These are phyloP conservation scores for Phytophthora chlamydospora DNA, from an alignment of 352 stramenopile genomes.

Conservation along the genomic window DNA sequence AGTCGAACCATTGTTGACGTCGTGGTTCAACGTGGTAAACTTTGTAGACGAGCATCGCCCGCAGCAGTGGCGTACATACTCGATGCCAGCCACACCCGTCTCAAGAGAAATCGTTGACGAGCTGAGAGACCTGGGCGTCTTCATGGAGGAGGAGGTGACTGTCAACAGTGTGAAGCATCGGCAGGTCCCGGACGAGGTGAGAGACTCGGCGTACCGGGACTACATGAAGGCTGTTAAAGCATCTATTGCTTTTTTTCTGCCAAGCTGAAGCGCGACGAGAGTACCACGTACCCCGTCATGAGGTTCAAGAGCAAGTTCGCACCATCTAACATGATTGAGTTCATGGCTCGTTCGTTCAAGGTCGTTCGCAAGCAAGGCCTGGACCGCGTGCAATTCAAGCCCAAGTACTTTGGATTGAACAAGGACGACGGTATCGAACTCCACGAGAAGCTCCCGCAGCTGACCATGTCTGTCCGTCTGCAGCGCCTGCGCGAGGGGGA, in stretches of 20 bases:
- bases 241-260: constrained; percentile 8
- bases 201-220: constrained; percentile 14
- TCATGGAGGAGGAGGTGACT: neutral
- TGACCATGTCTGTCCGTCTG: constrained; percentile 17
- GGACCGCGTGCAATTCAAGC: too few species aligned
- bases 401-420: constrained; percentile 16
- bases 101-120: neutral
- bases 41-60: neutral
- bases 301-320: constrained; percentile 31
- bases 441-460: constrained; percentile 4
- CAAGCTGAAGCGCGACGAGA: constrained; percentile 7
- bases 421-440: constrained; percentile 19
- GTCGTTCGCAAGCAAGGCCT: too few species aligned
- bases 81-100: neutral
- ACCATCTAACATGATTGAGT: constrained; percentile 12
- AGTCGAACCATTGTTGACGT: neutral
- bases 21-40: neutral
- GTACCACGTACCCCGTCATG: constrained; percentile 10
- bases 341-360: too few species aligned
- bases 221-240: constrained; percentile 20
- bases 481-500: constrained; percentile 17
- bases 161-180: neutral
- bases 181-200: constrained; percentile 10
- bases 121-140: neutral
- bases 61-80: neutral